Conservation (phyloP, 176 grass and related monocot genomes). For the Paspalum notatum region DNA sequence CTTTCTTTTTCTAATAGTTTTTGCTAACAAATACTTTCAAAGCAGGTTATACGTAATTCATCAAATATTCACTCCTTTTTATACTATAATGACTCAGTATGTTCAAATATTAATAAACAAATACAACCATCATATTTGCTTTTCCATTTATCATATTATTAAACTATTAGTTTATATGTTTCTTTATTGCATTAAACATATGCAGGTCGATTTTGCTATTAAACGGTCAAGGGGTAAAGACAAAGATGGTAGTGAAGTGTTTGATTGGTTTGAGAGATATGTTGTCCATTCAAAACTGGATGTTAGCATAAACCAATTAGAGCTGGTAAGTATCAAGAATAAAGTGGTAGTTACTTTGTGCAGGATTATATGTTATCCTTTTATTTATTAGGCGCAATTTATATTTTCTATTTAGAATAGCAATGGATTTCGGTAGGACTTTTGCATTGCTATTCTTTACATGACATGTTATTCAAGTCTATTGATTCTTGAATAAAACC, state of each 20-base stretch:
- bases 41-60: too few relatives aligned
- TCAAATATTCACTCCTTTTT: too few relatives aligned
- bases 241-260: constrained; percentile 59
- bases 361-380: constrained; percentile 19
- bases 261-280: constrained; percentile 85
- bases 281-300: constrained; percentile 67
- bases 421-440: background rate
- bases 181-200: constrained; percentile 20
- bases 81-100: too few relatives aligned
- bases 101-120: too few relatives aligned
- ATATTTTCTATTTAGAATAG: constrained; percentile 32
- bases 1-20: too few relatives aligned
- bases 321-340: constrained; percentile 55
- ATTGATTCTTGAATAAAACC: constrained; percentile 16
- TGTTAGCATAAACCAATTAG: constrained; percentile 74
- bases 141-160: background rate
- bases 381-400: constrained; percentile 1
- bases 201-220: constrained; percentile 59
- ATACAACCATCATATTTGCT: background rate
- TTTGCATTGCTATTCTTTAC: constrained; percentile 26
- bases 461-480: background rate
- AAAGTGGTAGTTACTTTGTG: constrained; percentile 20
- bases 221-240: constrained; percentile 55
- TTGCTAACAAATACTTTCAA: too few relatives aligned
- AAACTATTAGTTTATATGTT: background rate